Conservation (phyloP, 345 rosid genomes). For the Rubroshorea leprosula region DNA sequence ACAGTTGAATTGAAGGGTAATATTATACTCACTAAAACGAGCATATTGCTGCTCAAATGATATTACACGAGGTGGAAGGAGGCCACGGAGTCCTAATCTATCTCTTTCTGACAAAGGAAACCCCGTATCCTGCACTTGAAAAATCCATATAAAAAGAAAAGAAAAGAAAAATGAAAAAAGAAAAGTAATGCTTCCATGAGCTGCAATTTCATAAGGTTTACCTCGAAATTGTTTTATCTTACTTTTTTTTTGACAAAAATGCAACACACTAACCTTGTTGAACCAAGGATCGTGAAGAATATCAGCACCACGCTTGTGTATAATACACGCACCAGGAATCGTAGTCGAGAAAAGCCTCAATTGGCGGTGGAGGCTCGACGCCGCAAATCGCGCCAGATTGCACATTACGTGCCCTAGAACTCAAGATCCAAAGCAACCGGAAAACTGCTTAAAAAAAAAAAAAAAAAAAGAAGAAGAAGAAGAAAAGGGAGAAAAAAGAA, state of each 20-base stretch:
- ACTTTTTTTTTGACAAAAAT: too few relatives aligned
- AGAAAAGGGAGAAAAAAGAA: too few relatives aligned
- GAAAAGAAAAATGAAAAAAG: background rate
- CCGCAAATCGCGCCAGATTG: conserved; percentile 44
- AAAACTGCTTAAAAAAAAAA: background rate
- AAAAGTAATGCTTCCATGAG: too few relatives aligned
- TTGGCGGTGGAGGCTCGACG: conserved; percentile 38
- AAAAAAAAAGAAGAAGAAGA: background rate
- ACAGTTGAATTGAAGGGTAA: background rate
- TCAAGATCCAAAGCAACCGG: conserved; percentile 30
- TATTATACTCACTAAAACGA: conserved; percentile 77
- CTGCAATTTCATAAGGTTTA: too few relatives aligned
- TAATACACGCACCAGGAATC: conserved; percentile 89
- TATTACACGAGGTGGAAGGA: conserved; percentile 93
- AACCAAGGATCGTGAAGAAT: conserved; percentile 99
- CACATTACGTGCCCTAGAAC: conserved; percentile 42
- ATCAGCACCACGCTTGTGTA: conserved; percentile 96
- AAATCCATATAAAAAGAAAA: background rate
- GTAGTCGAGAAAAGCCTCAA: conserved; percentile 62
- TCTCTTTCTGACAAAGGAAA: conserved; percentile 95
- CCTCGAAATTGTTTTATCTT: too few relatives aligned
- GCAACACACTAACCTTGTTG: conserved; percentile 57
- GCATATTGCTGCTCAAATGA: conserved; percentile 86
- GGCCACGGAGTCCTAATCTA: conserved; percentile 87
- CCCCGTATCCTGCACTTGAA: conserved; percentile 73